Conservation (phyloP, 148 eudicot species). For the Amaranthus cruentus region DNA sequence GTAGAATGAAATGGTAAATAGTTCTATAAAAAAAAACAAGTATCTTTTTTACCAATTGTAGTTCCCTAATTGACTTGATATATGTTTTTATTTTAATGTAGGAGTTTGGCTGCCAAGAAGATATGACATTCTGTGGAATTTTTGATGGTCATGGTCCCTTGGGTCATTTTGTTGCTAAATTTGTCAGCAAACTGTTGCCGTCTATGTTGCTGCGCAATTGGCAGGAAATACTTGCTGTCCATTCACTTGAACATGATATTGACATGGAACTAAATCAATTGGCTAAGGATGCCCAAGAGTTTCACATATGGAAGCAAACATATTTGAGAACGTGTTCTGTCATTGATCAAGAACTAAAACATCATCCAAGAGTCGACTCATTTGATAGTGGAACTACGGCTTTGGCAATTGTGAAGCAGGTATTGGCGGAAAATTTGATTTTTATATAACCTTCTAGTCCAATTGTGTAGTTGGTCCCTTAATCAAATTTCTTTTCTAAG, state of each 20-base stretch:
- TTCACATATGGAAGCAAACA: slow-evolving; percentile 60
- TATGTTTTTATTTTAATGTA: slow-evolving; percentile 13
- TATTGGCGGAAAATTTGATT: slow-evolving; percentile 16
- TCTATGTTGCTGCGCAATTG: slow-evolving; percentile 57
- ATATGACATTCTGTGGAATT: slow-evolving; percentile 78
- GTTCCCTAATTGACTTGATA: not conserved
- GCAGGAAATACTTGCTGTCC: slow-evolving; percentile 54
- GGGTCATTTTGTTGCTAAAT: slow-evolving; percentile 84
- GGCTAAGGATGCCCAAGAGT: slow-evolving; percentile 15
- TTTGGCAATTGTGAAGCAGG: slow-evolving; percentile 62
- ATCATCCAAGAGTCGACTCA: slow-evolving; percentile 50
- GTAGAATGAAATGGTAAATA: not conserved
- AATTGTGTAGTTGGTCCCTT: not conserved
- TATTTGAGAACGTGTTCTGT: slow-evolving; percentile 54
- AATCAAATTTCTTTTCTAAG: not conserved
- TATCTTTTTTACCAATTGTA: not conserved
- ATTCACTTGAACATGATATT: slow-evolving; percentile 20
- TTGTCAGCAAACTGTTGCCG: slow-evolving; percentile 65
- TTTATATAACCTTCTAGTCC: not conserved
- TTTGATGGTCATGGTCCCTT: slow-evolving; percentile 96
- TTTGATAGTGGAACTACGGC: slow-evolving; percentile 81
- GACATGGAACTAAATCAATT: slow-evolving; percentile 18
- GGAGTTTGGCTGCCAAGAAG: slow-evolving; percentile 79
- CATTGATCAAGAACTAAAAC: slow-evolving; percentile 62
- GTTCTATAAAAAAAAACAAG: not conserved